Evolutionary conservation across 306 rosid genomes (phyloP).

Genomic region (Prunus davidiana): DNA sequence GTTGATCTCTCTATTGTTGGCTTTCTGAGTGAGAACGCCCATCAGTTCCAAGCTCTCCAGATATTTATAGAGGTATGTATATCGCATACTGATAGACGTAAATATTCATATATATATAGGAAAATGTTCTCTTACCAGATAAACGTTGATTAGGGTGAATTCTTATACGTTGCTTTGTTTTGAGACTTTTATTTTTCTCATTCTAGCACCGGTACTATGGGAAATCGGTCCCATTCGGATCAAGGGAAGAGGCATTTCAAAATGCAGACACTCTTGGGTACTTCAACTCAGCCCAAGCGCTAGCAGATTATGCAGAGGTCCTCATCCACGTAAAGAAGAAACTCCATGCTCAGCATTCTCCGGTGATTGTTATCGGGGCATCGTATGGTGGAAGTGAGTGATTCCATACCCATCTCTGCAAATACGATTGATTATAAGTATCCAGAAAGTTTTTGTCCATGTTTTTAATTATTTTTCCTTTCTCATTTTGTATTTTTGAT

Average conservation of each 20-base stretch:
- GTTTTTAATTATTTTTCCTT: background rate
- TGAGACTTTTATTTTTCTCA: background rate
- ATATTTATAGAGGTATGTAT: slow-evolving; percentile 54
- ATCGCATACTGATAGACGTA: too few species aligned
- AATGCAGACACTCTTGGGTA: slow-evolving; percentile 51
- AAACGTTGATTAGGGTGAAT: too few species aligned
- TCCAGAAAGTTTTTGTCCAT: background rate
- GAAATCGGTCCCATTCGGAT: slow-evolving; percentile 55
- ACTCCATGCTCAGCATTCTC: slow-evolving; percentile 40
- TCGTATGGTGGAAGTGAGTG: slow-evolving; percentile 82
- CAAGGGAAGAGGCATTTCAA: slow-evolving; percentile 43
- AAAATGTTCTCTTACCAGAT: background rate
- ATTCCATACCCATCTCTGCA: background rate
- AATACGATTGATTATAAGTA: background rate
- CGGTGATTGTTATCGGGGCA: slow-evolving; percentile 59
- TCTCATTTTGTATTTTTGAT: background rate
- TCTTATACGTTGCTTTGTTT: background rate
- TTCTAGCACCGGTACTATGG: slow-evolving; percentile 63
- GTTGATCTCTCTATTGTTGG: background rate
- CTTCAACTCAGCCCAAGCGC: slow-evolving; percentile 64
- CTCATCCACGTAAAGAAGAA: slow-evolving; percentile 39
- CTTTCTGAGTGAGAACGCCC: slow-evolving; percentile 47
- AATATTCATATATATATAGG: background rate
- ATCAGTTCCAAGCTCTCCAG: slow-evolving; percentile 45
- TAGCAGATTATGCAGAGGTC: slow-evolving; percentile 63